A percentile compares a stretch with the other conserved stretches of the same genome.
Evolutionary conservation across 192 early-diverging fungal genomes (phyloP).

Genomic region (Backusella westeae): DNA sequence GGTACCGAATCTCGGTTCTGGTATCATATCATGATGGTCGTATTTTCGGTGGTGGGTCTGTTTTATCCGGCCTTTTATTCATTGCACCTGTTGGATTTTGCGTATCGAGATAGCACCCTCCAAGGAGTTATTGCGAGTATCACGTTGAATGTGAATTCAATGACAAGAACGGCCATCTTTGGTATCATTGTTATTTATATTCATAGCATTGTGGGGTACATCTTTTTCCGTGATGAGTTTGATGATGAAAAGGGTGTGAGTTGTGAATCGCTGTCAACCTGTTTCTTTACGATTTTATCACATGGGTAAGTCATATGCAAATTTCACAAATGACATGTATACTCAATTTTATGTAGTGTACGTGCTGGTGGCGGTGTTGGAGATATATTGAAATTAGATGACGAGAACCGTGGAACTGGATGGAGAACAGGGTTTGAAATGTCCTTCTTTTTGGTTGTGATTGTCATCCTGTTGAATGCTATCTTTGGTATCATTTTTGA

Average conservation of each 20-base stretch:
- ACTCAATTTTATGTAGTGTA: background rate
- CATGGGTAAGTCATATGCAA: constrained; percentile 18
- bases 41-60: constrained; percentile 7
- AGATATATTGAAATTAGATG: constrained; percentile 16
- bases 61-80: constrained; percentile 23
- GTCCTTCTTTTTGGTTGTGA: constrained; percentile 26
- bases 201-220: constrained; percentile 24
- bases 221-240: constrained; percentile 22
- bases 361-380: constrained; percentile 24
- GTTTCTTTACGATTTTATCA: constrained; percentile 21
- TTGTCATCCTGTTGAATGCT: constrained; percentile 24
- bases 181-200: constrained; percentile 26
- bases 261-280: constrained; percentile 19
- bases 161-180: constrained; percentile 19
- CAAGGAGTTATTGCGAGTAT: constrained; percentile 30
- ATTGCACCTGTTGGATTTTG: constrained; percentile 23
- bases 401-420: background rate
- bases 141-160: constrained; percentile 24
- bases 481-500: constrained; percentile 33
- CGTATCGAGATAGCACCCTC: constrained; percentile 20
- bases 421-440: constrained; percentile 28
- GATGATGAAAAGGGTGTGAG: constrained; percentile 21
- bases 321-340: background rate
- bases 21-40: constrained; percentile 23
- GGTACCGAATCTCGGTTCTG: constrained; percentile 12